These are phyloP conservation scores for Yamadazyma dushanensis DNA, from an alignment of 1,139 yeast species.

Conservation along the genomic window DNA sequence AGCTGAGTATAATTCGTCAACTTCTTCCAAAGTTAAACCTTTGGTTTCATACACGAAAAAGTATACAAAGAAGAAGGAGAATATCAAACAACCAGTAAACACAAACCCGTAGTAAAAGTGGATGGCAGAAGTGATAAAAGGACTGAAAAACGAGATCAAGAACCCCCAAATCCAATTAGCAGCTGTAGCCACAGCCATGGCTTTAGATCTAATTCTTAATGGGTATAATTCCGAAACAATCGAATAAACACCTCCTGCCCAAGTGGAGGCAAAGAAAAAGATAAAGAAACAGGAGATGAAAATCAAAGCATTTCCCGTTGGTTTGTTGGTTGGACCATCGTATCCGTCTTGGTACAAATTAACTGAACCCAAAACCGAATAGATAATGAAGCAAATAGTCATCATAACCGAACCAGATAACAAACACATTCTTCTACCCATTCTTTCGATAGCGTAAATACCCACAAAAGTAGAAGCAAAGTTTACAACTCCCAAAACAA, in stretches of 20 bases:
- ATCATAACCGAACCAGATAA: slow-evolving; percentile 48
- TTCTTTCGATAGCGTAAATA: slow-evolving; percentile 61
- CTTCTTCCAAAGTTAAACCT: slow-evolving; percentile 66
- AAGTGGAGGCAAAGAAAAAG: slow-evolving; percentile 78
- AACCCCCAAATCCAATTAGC: slow-evolving; percentile 83
- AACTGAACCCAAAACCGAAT: slow-evolving; percentile 60
- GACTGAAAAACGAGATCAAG: slow-evolving; percentile 71
- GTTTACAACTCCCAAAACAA: slow-evolving; percentile 75
- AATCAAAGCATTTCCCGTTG: slow-evolving; percentile 73
- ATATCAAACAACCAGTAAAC: slow-evolving; percentile 65
- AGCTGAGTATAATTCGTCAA: slow-evolving; percentile 60
- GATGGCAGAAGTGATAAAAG: slow-evolving; percentile 55
- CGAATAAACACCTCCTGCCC: slow-evolving; percentile 84
- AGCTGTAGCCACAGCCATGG: slow-evolving; percentile 72
- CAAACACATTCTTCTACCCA: slow-evolving; percentile 71
- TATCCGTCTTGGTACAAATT: slow-evolving; percentile 54
- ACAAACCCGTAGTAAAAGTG: slow-evolving; percentile 66
- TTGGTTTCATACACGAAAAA: slow-evolving; percentile 65
- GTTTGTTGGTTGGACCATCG: slow-evolving; percentile 26
- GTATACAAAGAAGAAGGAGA: slow-evolving; percentile 56
- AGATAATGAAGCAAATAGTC: slow-evolving; percentile 58
- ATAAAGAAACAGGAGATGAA: slow-evolving; percentile 76
- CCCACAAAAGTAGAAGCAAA: slow-evolving; percentile 71
- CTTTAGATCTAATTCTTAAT: slow-evolving; percentile 74
- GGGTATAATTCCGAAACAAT: slow-evolving; percentile 80